Conservation (phyloP, 768 basidiomycete genomes). For the Suillus cothurnatus region DNA sequence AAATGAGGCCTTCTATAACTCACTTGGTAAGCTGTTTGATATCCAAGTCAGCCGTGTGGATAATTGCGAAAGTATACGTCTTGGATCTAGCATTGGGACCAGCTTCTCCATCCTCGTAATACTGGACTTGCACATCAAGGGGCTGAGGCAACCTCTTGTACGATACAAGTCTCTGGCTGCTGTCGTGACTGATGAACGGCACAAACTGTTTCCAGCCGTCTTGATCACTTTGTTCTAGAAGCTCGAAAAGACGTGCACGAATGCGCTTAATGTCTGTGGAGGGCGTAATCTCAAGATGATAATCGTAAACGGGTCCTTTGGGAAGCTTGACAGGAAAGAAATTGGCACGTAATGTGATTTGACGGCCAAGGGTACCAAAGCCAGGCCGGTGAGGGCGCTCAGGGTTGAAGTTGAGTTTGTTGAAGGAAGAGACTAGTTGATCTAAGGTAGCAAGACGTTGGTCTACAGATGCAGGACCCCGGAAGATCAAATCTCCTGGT, state of each 20-base stretch:
- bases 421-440: constrained; percentile 32
- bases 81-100: constrained; percentile 32
- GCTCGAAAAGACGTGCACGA: constrained; percentile 41
- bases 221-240: constrained; percentile 42
- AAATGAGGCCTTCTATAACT: constrained; percentile 12
- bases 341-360: constrained; percentile 48
- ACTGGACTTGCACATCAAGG: constrained; percentile 34
- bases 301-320: constrained; percentile 45
- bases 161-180: constrained; percentile 44
- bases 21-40: constrained; percentile 34
- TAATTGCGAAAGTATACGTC: constrained; percentile 42
- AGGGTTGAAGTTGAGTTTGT: constrained; percentile 31
- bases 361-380: constrained; percentile 43
- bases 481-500: constrained; percentile 33
- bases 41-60: constrained; percentile 33
- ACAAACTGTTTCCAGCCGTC: constrained; percentile 40
- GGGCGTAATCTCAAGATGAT: constrained; percentile 43
- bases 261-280: constrained; percentile 39
- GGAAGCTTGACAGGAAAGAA: constrained; percentile 50
- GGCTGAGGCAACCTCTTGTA: constrained; percentile 39
- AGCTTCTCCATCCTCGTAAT: constrained; percentile 43
- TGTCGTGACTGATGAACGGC: constrained; percentile 42
- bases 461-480: constrained; percentile 34
- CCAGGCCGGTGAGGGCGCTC: constrained; percentile 48
- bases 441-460: constrained; percentile 31